A percentile compares a stretch with the other conserved stretches of the same genome.
phyloP scores from a whole-genome alignment of 1,284 basidiomycete genomes.

The Cryptococcus sp. region DNA sequence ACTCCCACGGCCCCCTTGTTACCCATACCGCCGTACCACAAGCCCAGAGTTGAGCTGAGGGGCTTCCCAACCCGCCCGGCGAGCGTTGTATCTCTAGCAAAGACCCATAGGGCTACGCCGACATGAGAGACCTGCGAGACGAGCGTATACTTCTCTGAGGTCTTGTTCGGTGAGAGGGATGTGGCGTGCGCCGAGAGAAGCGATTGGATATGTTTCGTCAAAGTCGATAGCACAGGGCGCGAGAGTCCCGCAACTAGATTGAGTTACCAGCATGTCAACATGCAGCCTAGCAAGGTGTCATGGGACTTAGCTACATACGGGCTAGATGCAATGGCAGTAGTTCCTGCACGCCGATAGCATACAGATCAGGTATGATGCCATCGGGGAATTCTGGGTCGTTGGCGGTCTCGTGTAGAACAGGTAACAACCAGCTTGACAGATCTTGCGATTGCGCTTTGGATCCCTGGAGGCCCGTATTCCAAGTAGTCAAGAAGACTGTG shows the following conservation, averaged over 20 bases:
- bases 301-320: conserved; percentile 19
- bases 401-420: conserved; percentile 41
- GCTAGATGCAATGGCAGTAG: conserved; percentile 63
- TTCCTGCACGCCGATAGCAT: conserved; percentile 95
- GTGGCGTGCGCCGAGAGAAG: conserved; percentile 48
- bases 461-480: conserved; percentile 52
- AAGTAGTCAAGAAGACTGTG: conserved; percentile 52
- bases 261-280: conserved; percentile 1
- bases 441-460: conserved; percentile 50
- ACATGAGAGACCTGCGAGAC: conserved; percentile 44
- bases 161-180: conserved; percentile 30
- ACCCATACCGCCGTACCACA: conserved; percentile 67
- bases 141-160: conserved; percentile 38
- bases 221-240: conserved; percentile 34
- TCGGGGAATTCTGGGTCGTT: conserved; percentile 25
- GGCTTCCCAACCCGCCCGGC: conserved; percentile 37
- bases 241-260: conserved; percentile 42
- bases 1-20: conserved; percentile 95
- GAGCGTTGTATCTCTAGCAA: conserved; percentile 45
- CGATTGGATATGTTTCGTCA: conserved; percentile 45
- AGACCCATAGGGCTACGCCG: conserved; percentile 51
- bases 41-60: conserved; percentile 32
- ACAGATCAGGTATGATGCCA: conserved; percentile 65
- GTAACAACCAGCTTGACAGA: conserved; percentile 51
- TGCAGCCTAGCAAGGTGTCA: background rate